phyloP scores from a whole-genome alignment of 1,284 basidiomycete species.

The Cystobasidiaceae sp. region DNA sequence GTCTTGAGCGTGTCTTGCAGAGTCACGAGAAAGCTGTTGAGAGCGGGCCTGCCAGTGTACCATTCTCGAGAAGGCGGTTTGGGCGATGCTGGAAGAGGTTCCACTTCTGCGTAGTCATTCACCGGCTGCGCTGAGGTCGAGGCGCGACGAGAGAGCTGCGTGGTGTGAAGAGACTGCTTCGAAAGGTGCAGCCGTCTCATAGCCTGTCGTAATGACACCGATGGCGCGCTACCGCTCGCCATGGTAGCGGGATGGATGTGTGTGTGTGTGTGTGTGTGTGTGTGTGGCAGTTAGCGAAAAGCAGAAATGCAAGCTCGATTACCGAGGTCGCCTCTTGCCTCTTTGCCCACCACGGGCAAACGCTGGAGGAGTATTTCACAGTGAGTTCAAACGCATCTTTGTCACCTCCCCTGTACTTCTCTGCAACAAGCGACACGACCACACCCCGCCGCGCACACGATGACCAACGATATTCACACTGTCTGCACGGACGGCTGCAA shows the following conservation, averaged over 20 bases:
- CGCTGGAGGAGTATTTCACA: not conserved
- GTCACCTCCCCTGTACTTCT: not conserved
- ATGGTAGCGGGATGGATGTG: not conserved
- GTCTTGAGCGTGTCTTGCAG: conserved; percentile 33
- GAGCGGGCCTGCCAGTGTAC: conserved; percentile 39
- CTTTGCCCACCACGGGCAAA: not conserved
- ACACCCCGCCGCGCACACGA: conserved; percentile 2
- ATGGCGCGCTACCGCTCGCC: not conserved
- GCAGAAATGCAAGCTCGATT: not conserved
- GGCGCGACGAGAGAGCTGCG: conserved; percentile 3
- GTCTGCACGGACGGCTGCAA: conserved; percentile 25
- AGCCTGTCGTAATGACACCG: not conserved
- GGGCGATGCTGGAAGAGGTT: conserved; percentile 10
- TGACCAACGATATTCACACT: conserved; percentile 32
- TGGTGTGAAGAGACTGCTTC: not conserved
- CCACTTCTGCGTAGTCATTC: not conserved
- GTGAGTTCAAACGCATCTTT: not conserved
- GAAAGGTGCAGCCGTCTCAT: not conserved
- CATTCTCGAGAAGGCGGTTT: conserved; percentile 30
- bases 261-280: not conserved
- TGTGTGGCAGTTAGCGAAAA: not conserved
- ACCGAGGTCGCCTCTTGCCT: not conserved
- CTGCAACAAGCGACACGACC: not conserved
- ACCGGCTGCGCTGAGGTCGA: conserved; percentile 15
- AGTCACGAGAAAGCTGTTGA: conserved; percentile 33